Evolutionary conservation across 1,284 basidiomycete genomes (phyloP).

Genomic region (Ustilago cynodontis): DNA sequence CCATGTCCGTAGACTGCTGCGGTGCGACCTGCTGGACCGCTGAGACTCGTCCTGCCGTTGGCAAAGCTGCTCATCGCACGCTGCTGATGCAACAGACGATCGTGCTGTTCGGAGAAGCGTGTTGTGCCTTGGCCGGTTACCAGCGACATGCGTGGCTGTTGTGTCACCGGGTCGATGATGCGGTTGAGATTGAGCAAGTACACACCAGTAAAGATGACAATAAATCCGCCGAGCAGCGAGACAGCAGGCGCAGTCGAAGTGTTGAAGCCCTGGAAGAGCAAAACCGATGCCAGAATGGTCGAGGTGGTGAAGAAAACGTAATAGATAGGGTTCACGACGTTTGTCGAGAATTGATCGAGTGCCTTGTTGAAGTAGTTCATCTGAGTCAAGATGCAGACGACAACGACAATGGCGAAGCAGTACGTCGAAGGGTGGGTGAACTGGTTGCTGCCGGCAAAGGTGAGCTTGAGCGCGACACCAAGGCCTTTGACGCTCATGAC

Average conservation of each 20-base stretch:
- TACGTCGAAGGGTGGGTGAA: slow-evolving; percentile 95
- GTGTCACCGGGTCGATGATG: slow-evolving; percentile 59
- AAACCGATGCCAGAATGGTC: slow-evolving; percentile 92
- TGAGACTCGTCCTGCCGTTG: slow-evolving; percentile 37
- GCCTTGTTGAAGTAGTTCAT: slow-evolving; percentile 99
- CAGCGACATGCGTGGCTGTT: slow-evolving; percentile 64
- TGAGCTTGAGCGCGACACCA: slow-evolving; percentile 95
- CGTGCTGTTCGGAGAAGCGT: slow-evolving; percentile 56
- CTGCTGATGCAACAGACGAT: slow-evolving; percentile 55
- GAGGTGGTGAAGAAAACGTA: slow-evolving; percentile 98
- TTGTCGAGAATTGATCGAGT: slow-evolving; percentile 95
- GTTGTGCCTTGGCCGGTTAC: slow-evolving; percentile 64
- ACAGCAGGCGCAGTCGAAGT: slow-evolving; percentile 77
- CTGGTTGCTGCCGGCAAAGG: slow-evolving; percentile 93
- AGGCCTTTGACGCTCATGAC: slow-evolving; percentile 97
- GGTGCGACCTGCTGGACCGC: slow-evolving; percentile 31
- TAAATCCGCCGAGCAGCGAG: slow-evolving; percentile 67
- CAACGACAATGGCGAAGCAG: slow-evolving; percentile 87
- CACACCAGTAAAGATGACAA: slow-evolving; percentile 69
- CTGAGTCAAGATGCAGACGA: slow-evolving; percentile 89
- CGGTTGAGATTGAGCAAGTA: slow-evolving; percentile 69
- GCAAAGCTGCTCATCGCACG: slow-evolving; percentile 48
- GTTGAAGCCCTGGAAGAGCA: slow-evolving; percentile 97
- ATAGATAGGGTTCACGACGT: slow-evolving; percentile 98
- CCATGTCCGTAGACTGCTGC: slow-evolving; percentile 36